A percentile compares a stretch with the other conserved stretches of the same genome.
These are phyloP conservation scores for Cladosporium sp. DNA, from an alignment of 2,329 filamentous ascomycete genomes.

Conservation along the genomic window DNA sequence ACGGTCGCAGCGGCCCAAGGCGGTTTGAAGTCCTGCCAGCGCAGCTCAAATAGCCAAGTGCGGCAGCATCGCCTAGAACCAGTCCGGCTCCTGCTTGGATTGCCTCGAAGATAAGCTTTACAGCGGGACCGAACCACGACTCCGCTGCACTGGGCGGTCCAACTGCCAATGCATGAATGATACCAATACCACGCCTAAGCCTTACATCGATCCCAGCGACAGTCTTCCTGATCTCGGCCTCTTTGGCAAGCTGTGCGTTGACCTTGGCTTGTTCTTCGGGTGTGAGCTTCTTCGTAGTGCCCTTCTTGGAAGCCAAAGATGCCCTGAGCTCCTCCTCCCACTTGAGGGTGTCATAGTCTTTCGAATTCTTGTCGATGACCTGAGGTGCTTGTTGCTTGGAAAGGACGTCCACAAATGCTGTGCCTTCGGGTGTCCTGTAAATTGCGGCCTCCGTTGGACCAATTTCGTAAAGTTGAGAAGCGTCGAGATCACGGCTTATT, in stretches of 20 bases:
- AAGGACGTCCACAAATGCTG: constrained; percentile 83
- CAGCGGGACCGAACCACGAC: constrained; percentile 80
- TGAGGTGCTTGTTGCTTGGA: constrained; percentile 70
- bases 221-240: constrained; percentile 70
- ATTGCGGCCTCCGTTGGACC: constrained; percentile 90
- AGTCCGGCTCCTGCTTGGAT: constrained; percentile 78
- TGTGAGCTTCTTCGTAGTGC: constrained; percentile 83
- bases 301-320: constrained; percentile 90
- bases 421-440: constrained; percentile 84
- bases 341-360: constrained; percentile 92
- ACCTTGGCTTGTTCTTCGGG: constrained; percentile 86
- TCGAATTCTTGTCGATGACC: constrained; percentile 79
- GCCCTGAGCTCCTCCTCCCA: constrained; percentile 92
- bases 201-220: constrained; percentile 66
- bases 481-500: constrained; percentile 69
- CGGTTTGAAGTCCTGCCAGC: constrained; percentile 69
- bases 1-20: constrained; percentile 71
- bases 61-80: constrained; percentile 74
- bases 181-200: constrained; percentile 77
- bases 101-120: constrained; percentile 66
- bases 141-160: constrained; percentile 86
- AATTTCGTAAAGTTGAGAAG: constrained; percentile 63
- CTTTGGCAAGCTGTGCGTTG: constrained; percentile 84
- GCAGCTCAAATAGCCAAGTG: constrained; percentile 74
- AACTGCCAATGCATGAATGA: constrained; percentile 74